Evolutionary conservation across 2,329 filamentous ascomycete genomes (phyloP).

Genomic region (Microthyrium microscopicum): DNA sequence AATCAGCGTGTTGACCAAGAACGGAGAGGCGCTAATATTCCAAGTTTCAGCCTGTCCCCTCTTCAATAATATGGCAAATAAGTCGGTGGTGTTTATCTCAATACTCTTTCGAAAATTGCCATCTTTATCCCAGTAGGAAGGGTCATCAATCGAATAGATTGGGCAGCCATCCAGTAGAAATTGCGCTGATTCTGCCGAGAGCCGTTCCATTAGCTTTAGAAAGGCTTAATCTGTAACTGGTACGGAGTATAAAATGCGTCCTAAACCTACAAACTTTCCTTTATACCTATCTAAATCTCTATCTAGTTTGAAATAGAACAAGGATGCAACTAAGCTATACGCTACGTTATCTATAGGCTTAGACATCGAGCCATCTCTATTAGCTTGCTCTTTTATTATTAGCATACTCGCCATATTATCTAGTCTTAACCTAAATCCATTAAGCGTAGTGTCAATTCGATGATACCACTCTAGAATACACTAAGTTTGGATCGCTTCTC

Average conservation of each 20-base stretch:
- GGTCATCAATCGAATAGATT: conserved; percentile 3
- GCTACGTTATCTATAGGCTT: conserved; percentile 8
- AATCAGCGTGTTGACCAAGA: conserved; percentile 7
- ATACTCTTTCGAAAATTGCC: conserved; percentile 9
- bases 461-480: conserved; percentile 7
- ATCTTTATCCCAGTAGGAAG: conserved; percentile 9
- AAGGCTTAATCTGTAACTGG: conserved; percentile 7
- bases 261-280: conserved; percentile 8
- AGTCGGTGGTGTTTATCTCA: conserved; percentile 4
- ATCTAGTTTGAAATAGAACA: conserved; percentile 13
- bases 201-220: not conserved
- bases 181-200: conserved; percentile 5
- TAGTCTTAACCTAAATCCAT: conserved; percentile 9
- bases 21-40: conserved; percentile 11
- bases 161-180: conserved; percentile 7
- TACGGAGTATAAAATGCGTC: conserved; percentile 8
- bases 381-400: conserved; percentile 9
- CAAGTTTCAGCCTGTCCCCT: conserved; percentile 8
- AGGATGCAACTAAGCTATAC: conserved; percentile 9
- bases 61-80: conserved; percentile 10
- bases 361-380: conserved; percentile 9
- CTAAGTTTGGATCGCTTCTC: conserved; percentile 6
- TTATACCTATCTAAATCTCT: conserved; percentile 8
- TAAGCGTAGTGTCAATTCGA: conserved; percentile 9
- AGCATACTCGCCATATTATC: conserved; percentile 10